Evolutionary conservation across 2,329 filamentous ascomycete species (phyloP), one percentile per base, ranked within the genome.

Genomic region (Cytospora chrysosperma): DNA sequence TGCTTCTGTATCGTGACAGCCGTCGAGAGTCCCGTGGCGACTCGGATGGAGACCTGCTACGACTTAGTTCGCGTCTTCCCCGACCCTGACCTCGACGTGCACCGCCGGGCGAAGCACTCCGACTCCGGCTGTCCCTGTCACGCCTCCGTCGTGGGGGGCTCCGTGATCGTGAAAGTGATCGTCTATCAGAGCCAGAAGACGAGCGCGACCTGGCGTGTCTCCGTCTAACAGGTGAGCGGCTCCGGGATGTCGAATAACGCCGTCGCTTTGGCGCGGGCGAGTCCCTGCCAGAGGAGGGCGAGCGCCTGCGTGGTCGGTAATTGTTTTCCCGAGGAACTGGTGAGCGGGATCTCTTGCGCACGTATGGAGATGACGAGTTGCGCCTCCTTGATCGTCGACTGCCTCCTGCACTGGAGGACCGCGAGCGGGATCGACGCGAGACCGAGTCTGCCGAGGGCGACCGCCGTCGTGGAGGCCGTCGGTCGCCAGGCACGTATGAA

Each of bases 401-500:
- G 56, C 26, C 68, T 62, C 52, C 40, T n/a, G 37, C 53, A 27
- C 61, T 65, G 13, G 64, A 54, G 1, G 64, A 64, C 15, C 52
- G 67, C 32, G 67, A 66, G 17, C 61, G 64, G 28, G 71, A 72
- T 50, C 75, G 75, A n/a, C 69, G 75, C 3, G 81, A 81, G 3
- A 63, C 66, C 8, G 73, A 72, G 26, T 66, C 67, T 8, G 67
- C 65, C 26, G 75, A 77, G 27, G 72, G 73, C 40, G 78, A 75
- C 50, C 78, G 78, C 26, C 82, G 79, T 21, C 59, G 67, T 8
- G 68, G 73, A n/a, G 75, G 75, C 53, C 79, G 78, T 56, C 76
- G 76, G n/a, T 77, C 78, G 26, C 79, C 76, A 2, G 84, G 84
- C 40, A 84, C 77, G 65, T 87, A 84, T 64, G 80, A 80, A 67